Evolutionary conservation across 139 green algal species (phyloP).

Genomic region (Chlamydomonas schloesseri): DNA sequence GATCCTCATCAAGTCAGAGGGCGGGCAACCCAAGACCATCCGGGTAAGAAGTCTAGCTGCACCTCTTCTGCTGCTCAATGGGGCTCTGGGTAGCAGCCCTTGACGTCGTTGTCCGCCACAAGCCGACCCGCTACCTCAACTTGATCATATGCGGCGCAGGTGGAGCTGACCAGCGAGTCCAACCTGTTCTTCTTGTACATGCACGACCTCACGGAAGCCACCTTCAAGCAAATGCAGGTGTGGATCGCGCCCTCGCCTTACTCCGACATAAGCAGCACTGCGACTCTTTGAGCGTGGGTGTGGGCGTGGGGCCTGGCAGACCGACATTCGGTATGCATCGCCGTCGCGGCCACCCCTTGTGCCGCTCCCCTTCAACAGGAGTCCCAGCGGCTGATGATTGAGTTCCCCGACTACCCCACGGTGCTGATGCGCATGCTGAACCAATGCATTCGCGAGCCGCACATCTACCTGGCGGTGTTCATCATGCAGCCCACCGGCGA

Average conservation of each 20-base stretch:
- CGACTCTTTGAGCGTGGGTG: no score
- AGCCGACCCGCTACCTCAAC: no score
- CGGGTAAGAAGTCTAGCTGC: conserved; percentile 21
- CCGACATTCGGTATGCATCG: no score
- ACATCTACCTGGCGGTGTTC: conserved; percentile 71
- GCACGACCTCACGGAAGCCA: conserved; percentile 58
- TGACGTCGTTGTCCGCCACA: no score
- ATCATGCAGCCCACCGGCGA: conserved; percentile 69
- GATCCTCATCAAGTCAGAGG: conserved; percentile 65
- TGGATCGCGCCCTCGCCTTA: no score
- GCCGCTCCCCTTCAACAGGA: conserved; percentile 44
- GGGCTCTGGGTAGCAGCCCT: no score
- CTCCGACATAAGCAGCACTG: no score
- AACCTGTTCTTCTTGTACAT: conserved; percentile 84
- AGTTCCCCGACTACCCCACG: conserved; percentile 70
- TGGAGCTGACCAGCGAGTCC: conserved; percentile 76
- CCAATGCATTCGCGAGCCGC: conserved; percentile 72
- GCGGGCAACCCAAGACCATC: neutral
- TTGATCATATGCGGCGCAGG: conserved; percentile 14
- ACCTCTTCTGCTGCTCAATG: neutral
- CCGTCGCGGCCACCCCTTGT: no score
- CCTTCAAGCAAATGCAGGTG: conserved; percentile 66
- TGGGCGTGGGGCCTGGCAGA: no score
- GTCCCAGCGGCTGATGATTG: conserved; percentile 78
- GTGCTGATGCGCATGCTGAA: conserved; percentile 77